Conservation (phyloP, 129 eudicot genomes). For the Apium graveolens region DNA sequence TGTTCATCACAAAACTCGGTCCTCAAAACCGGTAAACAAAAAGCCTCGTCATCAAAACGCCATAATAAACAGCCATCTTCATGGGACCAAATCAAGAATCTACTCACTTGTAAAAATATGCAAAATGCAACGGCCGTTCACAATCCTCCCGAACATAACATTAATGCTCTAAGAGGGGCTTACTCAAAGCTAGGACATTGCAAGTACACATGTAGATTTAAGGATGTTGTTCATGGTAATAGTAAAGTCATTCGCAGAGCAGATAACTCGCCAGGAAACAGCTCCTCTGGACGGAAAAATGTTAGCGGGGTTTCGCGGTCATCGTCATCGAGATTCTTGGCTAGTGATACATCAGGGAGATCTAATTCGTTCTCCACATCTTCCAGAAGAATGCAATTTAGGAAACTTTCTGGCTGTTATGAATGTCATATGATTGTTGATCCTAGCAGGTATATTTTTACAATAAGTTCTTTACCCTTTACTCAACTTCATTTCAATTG, state of each 20-base stretch:
- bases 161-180: neutral
- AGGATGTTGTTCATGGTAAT: slow-evolving; percentile 66
- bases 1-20: slow-evolving; percentile 28
- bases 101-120: slow-evolving; percentile 64
- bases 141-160: slow-evolving; percentile 28
- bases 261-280: slow-evolving; percentile 79
- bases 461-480: neutral
- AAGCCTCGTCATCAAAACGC: slow-evolving; percentile 25
- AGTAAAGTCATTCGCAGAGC: slow-evolving; percentile 70
- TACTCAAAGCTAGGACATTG: slow-evolving; percentile 48
- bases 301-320: slow-evolving; percentile 16
- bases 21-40: slow-evolving; percentile 27
- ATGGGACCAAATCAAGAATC: slow-evolving; percentile 85
- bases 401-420: slow-evolving; percentile 90
- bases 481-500: neutral
- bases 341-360: slow-evolving; percentile 33
- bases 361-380: slow-evolving; percentile 36
- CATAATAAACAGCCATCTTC: slow-evolving; percentile 47
- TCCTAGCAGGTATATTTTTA: slow-evolving; percentile 48
- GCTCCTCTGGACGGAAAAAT: slow-evolving; percentile 44
- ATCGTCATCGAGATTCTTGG: slow-evolving; percentile 36
- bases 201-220: slow-evolving; percentile 53
- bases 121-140: slow-evolving; percentile 41
- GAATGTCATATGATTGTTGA: slow-evolving; percentile 83
- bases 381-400: slow-evolving; percentile 68